Evolutionary conservation across 75 land plant species (phyloP).

Genomic region (Sequoiadendron giganteum): DNA sequence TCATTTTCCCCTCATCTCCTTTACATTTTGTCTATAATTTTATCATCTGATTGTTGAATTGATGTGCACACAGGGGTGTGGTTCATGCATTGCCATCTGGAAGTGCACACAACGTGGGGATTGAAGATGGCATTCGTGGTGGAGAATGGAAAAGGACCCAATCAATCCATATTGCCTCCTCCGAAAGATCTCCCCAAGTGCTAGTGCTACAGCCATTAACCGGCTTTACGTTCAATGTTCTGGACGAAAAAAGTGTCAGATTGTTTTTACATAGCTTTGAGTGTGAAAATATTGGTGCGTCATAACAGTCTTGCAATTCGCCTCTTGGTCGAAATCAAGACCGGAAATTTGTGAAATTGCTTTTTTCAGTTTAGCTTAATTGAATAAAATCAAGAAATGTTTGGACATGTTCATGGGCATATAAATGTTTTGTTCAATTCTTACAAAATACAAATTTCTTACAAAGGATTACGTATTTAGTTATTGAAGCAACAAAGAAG

Average conservation of each 20-base stretch:
- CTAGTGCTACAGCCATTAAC: background rate
- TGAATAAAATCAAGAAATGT: no score
- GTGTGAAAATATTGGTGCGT: background rate
- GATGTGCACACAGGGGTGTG: constrained; percentile 29
- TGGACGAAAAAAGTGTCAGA: no score
- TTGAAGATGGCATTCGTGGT: constrained; percentile 34
- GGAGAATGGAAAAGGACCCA: constrained; percentile 19
- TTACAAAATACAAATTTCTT: no score
- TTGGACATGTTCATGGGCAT: no score
- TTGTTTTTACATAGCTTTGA: background rate
- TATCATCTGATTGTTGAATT: background rate
- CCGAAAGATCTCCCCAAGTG: constrained; percentile 44
- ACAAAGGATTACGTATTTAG: no score
- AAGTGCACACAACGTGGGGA: constrained; percentile 39
- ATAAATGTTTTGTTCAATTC: no score
- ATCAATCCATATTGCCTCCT: constrained; percentile 26
- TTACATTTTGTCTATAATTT: background rate
- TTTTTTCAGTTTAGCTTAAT: no score
- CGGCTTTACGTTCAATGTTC: background rate
- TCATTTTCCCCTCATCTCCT: background rate
- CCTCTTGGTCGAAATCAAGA: no score
- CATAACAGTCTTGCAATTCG: no score
- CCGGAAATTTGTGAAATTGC: no score
- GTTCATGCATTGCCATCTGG: constrained; percentile 48
- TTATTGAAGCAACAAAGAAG: no score